Percentiles rank a stretch among this genome's conserved stretches.
These are phyloP conservation scores for Trypethelium eluteriae DNA, from an alignment of 495 filamentous ascomycete genomes.

Conservation along the genomic window DNA sequence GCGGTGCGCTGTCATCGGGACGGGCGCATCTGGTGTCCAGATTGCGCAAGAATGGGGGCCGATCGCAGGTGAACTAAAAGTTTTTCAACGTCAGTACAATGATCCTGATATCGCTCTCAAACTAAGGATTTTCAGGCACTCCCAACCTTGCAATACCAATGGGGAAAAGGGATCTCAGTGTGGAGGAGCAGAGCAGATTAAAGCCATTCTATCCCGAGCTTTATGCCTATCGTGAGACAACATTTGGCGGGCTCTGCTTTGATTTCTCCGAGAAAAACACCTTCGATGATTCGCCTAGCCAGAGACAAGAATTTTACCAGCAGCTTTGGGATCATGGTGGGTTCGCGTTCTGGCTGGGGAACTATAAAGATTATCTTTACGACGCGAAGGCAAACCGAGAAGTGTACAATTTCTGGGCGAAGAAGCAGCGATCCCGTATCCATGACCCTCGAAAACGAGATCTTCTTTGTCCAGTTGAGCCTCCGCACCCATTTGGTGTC, in stretches of 20 bases:
- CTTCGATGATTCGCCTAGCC: slow-evolving; percentile 42
- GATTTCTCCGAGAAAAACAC: slow-evolving; percentile 35
- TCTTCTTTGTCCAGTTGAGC: slow-evolving; percentile 47
- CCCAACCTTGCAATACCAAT: slow-evolving; percentile 30
- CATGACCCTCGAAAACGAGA: slow-evolving; percentile 43
- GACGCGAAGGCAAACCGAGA: slow-evolving; percentile 40
- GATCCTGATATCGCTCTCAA: slow-evolving; percentile 6
- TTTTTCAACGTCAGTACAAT: slow-evolving; percentile 48
- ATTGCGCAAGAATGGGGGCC: slow-evolving; percentile 42
- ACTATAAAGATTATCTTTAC: slow-evolving; percentile 45
- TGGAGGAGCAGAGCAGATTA: slow-evolving; percentile 24
- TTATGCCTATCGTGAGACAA: slow-evolving; percentile 31
- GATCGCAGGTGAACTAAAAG: slow-evolving; percentile 35
- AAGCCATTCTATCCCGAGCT: slow-evolving; percentile 21
- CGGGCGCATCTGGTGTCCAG: slow-evolving; percentile 46
- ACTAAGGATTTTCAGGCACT: slow-evolving; percentile 11
- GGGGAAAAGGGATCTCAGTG: slow-evolving; percentile 20
- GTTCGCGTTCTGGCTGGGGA: slow-evolving; percentile 43
- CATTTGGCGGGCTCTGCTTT: slow-evolving; percentile 41
- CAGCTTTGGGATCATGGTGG: slow-evolving; percentile 44
- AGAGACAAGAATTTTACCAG: slow-evolving; percentile 42
- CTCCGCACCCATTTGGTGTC: slow-evolving; percentile 47
- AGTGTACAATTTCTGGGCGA: slow-evolving; percentile 51
- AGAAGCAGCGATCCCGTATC: slow-evolving; percentile 46
- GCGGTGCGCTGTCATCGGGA: slow-evolving; percentile 50